phyloP scores from a whole-genome alignment of 495 filamentous ascomycete genomes.

The Podospora conica region DNA sequence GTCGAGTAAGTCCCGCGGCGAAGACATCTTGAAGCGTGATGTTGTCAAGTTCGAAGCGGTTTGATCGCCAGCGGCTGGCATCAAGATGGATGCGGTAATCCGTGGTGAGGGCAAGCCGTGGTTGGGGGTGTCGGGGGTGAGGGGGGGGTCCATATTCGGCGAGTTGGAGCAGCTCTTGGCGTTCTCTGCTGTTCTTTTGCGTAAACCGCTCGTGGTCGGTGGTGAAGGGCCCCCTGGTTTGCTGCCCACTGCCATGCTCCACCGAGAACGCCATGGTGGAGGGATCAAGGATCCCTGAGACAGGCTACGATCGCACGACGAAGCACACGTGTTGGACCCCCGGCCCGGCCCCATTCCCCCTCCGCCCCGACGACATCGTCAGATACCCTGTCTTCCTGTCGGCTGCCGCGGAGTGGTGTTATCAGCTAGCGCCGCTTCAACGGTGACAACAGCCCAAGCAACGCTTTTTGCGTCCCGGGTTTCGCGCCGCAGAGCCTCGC shows the following conservation, averaged over 20 bases:
- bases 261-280: background rate
- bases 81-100: slow-evolving; percentile 7
- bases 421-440: background rate
- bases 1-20: background rate
- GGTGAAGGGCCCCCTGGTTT: background rate
- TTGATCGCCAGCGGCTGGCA: slow-evolving; percentile 18
- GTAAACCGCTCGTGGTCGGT: background rate
- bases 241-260: background rate
- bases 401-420: background rate
- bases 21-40: background rate
- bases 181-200: background rate
- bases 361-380: background rate
- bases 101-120: slow-evolving; percentile 5
- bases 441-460: background rate
- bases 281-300: background rate
- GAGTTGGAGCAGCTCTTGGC: background rate
- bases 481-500: slow-evolving; percentile 10
- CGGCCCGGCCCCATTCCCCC: background rate
- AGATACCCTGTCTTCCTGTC: background rate
- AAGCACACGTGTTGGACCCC: background rate
- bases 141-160: background rate
- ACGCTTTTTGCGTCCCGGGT: slow-evolving; percentile 3
- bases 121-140: background rate
- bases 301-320: background rate
- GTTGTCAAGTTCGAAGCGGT: slow-evolving; percentile 7